Percentiles rank a stretch among this genome's conserved stretches.
These are phyloP conservation scores for Cinchona pubescens DNA, from an alignment of 257 asterid species.

Conservation along the genomic window DNA sequence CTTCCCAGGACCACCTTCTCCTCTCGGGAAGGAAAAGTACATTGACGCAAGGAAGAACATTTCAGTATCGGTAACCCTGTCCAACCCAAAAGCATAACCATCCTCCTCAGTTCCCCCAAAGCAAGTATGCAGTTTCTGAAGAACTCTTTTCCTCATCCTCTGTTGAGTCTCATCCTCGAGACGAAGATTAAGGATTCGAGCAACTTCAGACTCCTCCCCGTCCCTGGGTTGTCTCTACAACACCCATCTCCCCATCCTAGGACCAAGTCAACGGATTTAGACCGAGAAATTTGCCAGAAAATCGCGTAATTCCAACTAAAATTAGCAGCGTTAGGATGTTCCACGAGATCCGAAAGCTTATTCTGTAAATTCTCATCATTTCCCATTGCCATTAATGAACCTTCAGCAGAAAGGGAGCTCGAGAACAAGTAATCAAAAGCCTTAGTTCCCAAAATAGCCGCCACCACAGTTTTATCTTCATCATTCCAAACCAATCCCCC, in stretches of 20 bases:
- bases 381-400: slow-evolving; percentile 73
- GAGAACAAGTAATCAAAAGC: slow-evolving; percentile 83
- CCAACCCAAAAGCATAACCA: slow-evolving; percentile 80
- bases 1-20: slow-evolving; percentile 88
- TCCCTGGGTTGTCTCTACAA: slow-evolving; percentile 78
- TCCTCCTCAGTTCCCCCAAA: slow-evolving; percentile 87
- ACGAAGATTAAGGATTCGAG: slow-evolving; percentile 45
- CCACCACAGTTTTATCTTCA: slow-evolving; percentile 77
- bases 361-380: slow-evolving; percentile 79
- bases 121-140: slow-evolving; percentile 64
- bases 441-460: slow-evolving; percentile 73
- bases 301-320: slow-evolving; percentile 92
- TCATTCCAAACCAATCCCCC: slow-evolving; percentile 61
- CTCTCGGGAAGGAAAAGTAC: slow-evolving; percentile 84
- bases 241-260: slow-evolving; percentile 99
- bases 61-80: slow-evolving; percentile 90
- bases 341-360: slow-evolving; percentile 95
- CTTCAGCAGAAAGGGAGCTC: slow-evolving; percentile 71
- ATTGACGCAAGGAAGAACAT: slow-evolving; percentile 95
- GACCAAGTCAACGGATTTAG: slow-evolving; percentile 80
- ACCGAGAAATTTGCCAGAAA: slow-evolving; percentile 91
- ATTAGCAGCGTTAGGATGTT: slow-evolving; percentile 49
- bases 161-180: slow-evolving; percentile 75
- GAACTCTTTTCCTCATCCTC: slow-evolving; percentile 85
- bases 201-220: slow-evolving; percentile 59